These are phyloP conservation scores for Simmondsia chinensis DNA, from an alignment of 148 eudicot genomes.

Conservation along the genomic window DNA sequence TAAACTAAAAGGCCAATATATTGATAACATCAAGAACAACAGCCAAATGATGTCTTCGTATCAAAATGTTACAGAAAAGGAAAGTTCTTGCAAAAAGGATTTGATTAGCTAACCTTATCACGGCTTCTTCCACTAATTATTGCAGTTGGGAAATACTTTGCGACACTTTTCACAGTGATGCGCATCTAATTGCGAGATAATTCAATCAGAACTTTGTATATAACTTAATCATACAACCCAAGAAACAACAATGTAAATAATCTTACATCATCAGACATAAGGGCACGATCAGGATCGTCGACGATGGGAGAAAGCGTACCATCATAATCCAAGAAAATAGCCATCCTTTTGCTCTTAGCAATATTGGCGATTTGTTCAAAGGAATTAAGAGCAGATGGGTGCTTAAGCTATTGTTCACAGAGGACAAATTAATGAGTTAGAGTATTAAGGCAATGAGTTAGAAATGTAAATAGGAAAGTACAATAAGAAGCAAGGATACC, in stretches of 20 bases:
- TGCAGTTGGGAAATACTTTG: constrained; percentile 70
- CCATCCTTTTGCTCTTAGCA: constrained; percentile 56
- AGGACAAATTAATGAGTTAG: background rate
- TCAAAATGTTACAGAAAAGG: background rate
- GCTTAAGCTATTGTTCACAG: constrained; percentile 28
- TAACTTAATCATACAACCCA: background rate
- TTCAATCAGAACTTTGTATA: background rate
- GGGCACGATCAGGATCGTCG: constrained; percentile 82
- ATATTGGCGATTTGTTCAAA: constrained; percentile 31
- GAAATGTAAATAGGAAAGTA: background rate
- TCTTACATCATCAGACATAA: constrained; percentile 56
- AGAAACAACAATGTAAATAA: background rate
- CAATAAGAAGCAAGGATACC: constrained; percentile 23
- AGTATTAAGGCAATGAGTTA: background rate
- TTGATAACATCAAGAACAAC: background rate
- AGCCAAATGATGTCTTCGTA: background rate
- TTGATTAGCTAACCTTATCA: constrained; percentile 37
- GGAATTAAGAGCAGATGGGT: constrained; percentile 65
- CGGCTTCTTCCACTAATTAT: constrained; percentile 85
- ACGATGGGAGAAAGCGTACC: constrained; percentile 90
- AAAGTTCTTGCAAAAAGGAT: background rate
- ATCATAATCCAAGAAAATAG: constrained; percentile 78
- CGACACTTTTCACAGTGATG: constrained; percentile 43
- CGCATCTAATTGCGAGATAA: constrained; percentile 47
- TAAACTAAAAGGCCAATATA: background rate